These are phyloP conservation scores for Colletotrichum musicola DNA, from an alignment of 2,329 filamentous ascomycete species.

Conservation along the genomic window DNA sequence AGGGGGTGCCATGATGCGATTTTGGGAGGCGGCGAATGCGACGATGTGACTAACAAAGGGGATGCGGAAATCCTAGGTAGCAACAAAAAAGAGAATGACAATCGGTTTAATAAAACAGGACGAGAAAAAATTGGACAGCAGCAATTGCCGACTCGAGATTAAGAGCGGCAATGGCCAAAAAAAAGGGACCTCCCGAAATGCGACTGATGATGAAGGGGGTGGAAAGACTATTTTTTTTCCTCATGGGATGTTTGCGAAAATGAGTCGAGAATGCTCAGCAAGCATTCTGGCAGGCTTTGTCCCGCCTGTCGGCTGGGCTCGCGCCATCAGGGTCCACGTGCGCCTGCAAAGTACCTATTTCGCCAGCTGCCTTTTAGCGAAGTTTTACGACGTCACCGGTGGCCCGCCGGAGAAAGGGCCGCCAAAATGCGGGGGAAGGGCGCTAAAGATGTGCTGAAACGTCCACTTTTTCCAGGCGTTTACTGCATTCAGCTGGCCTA, in stretches of 20 bases:
- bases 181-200: conserved; percentile 18
- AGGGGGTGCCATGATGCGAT: conserved; percentile 64
- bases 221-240: conserved; percentile 33
- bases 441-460: conserved; percentile 33
- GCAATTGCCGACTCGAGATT: not conserved
- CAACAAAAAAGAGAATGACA: not conserved
- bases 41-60: conserved; percentile 19
- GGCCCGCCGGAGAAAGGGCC: conserved; percentile 19
- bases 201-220: conserved; percentile 10
- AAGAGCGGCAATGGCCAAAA: conserved; percentile 5
- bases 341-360: conserved; percentile 30
- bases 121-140: not conserved
- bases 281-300: conserved; percentile 15
- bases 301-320: conserved; percentile 8
- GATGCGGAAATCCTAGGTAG: not conserved
- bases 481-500: conserved; percentile 5
- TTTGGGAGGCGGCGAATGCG: conserved; percentile 15
- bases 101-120: not conserved
- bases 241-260: conserved; percentile 23
- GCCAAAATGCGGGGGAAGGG: conserved; percentile 36
- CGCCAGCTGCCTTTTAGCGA: conserved; percentile 30
- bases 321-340: conserved; percentile 34
- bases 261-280: conserved; percentile 20
- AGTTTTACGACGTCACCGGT: conserved; percentile 29
- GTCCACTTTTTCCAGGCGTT: conserved; percentile 18